phyloP scores from a whole-genome alignment of 352 stramenopile genomes.

The Phytophthora sp. region DNA sequence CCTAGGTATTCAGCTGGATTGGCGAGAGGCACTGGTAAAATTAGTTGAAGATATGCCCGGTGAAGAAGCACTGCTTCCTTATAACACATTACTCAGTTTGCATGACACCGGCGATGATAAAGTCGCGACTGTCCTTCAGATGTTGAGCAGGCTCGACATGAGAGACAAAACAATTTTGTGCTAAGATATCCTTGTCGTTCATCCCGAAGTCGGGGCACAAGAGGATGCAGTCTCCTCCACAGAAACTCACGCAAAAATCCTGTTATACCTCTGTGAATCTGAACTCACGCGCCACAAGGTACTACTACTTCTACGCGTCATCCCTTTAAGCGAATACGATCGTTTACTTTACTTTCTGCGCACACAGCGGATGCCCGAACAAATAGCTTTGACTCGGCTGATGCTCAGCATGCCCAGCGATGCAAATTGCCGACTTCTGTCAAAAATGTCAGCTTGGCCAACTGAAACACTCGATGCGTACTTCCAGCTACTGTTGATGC shows the following conservation, averaged over 20 bases:
- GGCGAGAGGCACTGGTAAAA: slow-evolving; percentile 38
- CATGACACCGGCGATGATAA: slow-evolving; percentile 9
- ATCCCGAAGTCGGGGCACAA: neutral
- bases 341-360: slow-evolving; percentile 53
- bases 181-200: slow-evolving; percentile 28
- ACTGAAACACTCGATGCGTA: slow-evolving; percentile 61
- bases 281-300: slow-evolving; percentile 50
- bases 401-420: slow-evolving; percentile 59
- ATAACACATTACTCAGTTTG: slow-evolving; percentile 46
- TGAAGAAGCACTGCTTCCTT: slow-evolving; percentile 36
- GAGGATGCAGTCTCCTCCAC: slow-evolving; percentile 4
- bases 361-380: slow-evolving; percentile 60
- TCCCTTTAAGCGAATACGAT: slow-evolving; percentile 39
- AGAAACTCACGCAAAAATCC: slow-evolving; percentile 30
- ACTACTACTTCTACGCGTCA: slow-evolving; percentile 51
- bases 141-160: slow-evolving; percentile 40
- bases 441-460: slow-evolving; percentile 43
- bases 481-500: slow-evolving; percentile 68
- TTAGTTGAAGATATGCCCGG: slow-evolving; percentile 56
- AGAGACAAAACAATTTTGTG: slow-evolving; percentile 52
- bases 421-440: slow-evolving; percentile 54
- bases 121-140: slow-evolving; percentile 42
- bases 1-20: slow-evolving; percentile 25
- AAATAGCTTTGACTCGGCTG: slow-evolving; percentile 62
- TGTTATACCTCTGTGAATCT: slow-evolving; percentile 56